Conservation (phyloP, 2,329 filamentous ascomycete species). For the Trichoderma polysporum region DNA sequence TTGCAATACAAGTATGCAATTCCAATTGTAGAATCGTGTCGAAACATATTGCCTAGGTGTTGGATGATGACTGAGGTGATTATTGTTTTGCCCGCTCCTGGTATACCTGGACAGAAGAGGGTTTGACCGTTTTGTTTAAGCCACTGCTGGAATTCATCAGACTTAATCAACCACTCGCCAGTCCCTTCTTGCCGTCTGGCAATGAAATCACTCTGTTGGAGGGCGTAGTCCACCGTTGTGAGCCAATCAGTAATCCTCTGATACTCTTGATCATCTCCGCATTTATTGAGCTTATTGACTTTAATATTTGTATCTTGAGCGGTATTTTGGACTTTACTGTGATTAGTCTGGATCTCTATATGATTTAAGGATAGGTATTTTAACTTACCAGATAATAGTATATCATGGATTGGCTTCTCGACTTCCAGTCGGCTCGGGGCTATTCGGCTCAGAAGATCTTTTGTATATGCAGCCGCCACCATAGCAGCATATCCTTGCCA, state of each 20-base stretch:
- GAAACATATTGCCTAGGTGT: too few relatives aligned
- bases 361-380: too few relatives aligned
- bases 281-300: background rate
- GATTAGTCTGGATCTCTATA: too few relatives aligned
- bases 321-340: too few relatives aligned
- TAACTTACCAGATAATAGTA: slow-evolving; percentile 10
- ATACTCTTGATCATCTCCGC: background rate
- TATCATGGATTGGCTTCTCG: slow-evolving; percentile 18
- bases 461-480: slow-evolving; percentile 32
- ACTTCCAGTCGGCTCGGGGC: slow-evolving; percentile 19
- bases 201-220: slow-evolving; percentile 42
- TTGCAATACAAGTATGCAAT: too few relatives aligned
- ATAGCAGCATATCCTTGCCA: too few relatives aligned
- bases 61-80: slow-evolving; percentile 41
- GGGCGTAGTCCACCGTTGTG: slow-evolving; percentile 35
- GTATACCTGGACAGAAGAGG: slow-evolving; percentile 47
- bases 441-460: slow-evolving; percentile 25
- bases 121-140: slow-evolving; percentile 26
- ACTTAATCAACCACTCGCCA: slow-evolving; percentile 47
- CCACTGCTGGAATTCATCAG: slow-evolving; percentile 38
- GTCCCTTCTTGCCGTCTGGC: slow-evolving; percentile 39
- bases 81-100: slow-evolving; percentile 51
- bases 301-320: background rate
- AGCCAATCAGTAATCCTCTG: slow-evolving; percentile 39
- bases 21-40: too few relatives aligned